Base-by-base conservation (phyloP, 2,329 filamentous ascomycete genomes). In the Botrytis fragariae region DNA sequence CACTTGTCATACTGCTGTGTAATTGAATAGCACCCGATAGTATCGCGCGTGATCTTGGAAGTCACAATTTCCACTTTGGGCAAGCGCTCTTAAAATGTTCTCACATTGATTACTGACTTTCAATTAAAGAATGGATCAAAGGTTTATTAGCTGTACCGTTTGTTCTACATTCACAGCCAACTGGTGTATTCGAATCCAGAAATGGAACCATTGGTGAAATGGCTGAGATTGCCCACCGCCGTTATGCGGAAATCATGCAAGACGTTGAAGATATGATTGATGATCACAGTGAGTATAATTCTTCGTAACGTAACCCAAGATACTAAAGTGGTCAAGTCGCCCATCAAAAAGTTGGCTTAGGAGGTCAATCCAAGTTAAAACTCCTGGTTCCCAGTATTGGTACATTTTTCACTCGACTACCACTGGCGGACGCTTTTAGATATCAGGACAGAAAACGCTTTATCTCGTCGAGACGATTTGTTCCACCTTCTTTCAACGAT, bases 401-500 rank as follows among this genome's bases (percentile, higher is more conserved):
- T n/a, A 92, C 89, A 20, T 98, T 98, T 86, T 98, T 98, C 84
- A 98, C 95, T 0, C 88, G 92, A 8, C 85, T 98, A 4, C 91
- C 93, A 3, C 88, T 98, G 14, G 93, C 95, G 80, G 93, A 94
- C 67, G 95, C 95, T 10, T 98, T 98, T 84, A 91, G 91, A 77
- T 95, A 93, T 83, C 96, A 98, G 83, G 96, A 99, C 82, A 84
- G 87, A 74, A 91, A 91, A 76, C 90, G 96, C 10, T 92, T 91
- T 82, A 99, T 99, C 79, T 97, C 94, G 42, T 94, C 92, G 2
- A 88, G 96, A 37, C 91, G 96, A 74, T 98, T 98, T 81, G 96
- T 99, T 2, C 93, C 95, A 1, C 96, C 96, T 0, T 97, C 93
- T 1, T 99, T 99, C 87, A 99, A 99, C 83, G 96, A 99, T 81